Percentiles rank a stretch among this genome's conserved stretches.
Conservation (phyloP, 2,329 filamentous ascomycete species). For the Colletotrichum paranaense region DNA sequence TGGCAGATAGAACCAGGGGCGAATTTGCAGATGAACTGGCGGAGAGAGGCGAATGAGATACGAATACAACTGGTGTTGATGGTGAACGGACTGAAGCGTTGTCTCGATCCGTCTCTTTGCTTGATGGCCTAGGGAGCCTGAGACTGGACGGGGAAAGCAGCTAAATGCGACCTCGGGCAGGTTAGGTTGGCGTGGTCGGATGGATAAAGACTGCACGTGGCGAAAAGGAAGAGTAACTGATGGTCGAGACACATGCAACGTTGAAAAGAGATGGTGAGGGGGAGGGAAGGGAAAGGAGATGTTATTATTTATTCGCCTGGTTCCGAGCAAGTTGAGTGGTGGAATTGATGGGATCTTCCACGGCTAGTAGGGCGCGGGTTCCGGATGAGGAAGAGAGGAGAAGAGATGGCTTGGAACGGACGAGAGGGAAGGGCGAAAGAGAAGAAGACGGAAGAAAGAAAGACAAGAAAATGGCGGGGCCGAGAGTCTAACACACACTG, state of each 20-base stretch:
- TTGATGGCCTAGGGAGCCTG: not conserved
- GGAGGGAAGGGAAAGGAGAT: not conserved
- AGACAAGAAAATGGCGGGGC: not conserved
- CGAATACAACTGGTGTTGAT: slow-evolving; percentile 2
- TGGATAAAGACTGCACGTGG: not conserved
- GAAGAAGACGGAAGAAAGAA: not conserved
- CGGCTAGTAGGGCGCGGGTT: not conserved
- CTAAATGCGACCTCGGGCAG: not conserved
- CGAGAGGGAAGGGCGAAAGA: not conserved
- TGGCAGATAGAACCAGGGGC: slow-evolving; percentile 10
- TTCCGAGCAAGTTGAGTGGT: not conserved
- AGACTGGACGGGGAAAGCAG: not conserved
- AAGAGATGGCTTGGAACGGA: not conserved
- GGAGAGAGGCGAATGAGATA: slow-evolving; percentile 13
- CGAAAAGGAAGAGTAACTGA: not conserved
- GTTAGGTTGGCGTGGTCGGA: slow-evolving; percentile 13
- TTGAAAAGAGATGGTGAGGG: not conserved
- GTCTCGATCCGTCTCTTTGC: not conserved
- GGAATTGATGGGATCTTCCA: slow-evolving; percentile 27
- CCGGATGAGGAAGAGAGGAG: not conserved
- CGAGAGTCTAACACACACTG: not conserved
- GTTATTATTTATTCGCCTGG: slow-evolving; percentile 21
- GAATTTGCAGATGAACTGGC: slow-evolving; percentile 13
- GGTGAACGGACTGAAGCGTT: slow-evolving; percentile 11
- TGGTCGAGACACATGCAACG: slow-evolving; percentile 9